Evolutionary conservation across 208 protist genomes (phyloP).

Genomic region (Entamoeba moshkovskii): DNA sequence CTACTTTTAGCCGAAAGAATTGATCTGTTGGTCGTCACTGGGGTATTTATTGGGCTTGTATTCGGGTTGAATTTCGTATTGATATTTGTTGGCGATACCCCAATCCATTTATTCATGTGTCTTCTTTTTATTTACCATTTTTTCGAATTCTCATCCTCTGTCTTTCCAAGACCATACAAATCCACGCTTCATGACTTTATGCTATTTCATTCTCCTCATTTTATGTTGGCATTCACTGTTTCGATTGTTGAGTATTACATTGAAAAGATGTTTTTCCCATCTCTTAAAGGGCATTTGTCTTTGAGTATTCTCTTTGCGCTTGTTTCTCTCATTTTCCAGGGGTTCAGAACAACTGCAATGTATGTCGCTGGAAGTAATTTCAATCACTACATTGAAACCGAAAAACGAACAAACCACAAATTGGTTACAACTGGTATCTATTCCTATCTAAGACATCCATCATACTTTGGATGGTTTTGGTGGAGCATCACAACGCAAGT

Average conservation of each 20-base stretch:
- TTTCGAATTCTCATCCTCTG: not conserved
- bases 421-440: slow-evolving; percentile 6
- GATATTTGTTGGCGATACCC: not conserved
- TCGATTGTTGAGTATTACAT: not conserved
- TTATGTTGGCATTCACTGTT: not conserved
- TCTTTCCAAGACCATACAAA: not conserved
- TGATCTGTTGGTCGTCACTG: not conserved
- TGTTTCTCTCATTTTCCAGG: not conserved
- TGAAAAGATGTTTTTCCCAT: not conserved
- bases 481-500: slow-evolving; percentile 2
- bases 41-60: not conserved
- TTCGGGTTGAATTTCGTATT: not conserved
- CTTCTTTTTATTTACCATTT: not conserved
- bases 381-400: not conserved
- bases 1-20: not conserved
- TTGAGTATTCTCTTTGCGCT: not conserved
- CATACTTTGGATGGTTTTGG: slow-evolving; percentile 15
- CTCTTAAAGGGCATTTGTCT: not conserved
- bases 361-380: not conserved
- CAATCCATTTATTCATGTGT: not conserved
- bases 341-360: not conserved
- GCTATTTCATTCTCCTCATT: not conserved
- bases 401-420: not conserved
- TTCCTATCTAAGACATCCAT: not conserved
- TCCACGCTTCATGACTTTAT: not conserved